Base-by-base conservation (phyloP, 768 basidiomycete genomes). In the Suillus paluster region DNA sequence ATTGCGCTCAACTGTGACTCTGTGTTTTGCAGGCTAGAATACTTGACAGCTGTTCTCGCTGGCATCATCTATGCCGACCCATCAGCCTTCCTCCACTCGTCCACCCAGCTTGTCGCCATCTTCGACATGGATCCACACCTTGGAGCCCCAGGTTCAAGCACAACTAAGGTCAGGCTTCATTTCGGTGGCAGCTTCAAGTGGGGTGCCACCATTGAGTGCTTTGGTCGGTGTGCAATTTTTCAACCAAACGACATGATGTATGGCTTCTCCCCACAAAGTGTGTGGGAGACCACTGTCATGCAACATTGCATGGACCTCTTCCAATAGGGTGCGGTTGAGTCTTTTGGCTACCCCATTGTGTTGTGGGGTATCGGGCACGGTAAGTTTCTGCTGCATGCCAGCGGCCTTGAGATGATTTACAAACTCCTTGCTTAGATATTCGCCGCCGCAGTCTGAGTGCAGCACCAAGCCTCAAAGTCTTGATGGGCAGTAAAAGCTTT, bases 321-420 rank as follows among this genome's bases (percentile, higher is more conserved):
- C 73, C 5, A 74, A 11, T 1, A 77, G 42, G 0, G 68, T 73
- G 2, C 75, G 63, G 38, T 77, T 80, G 23, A 74, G 68, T 4
- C 72, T 63, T 62, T 82, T 78, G 0, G 78, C 75, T 9, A 81
- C 61, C 14, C 80, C 76, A 58, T 80, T 80, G 61, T 79, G 73
- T 41, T 78, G 67, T 4, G 75, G 75, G 0, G 30, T 30, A 30
- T 30, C 30, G 6, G 3, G 30, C 4, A 30, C 30, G 30, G 30
- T 30, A 6, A 30, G 30, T 30, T 30, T 30, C 6, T 30, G 30
- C 6, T 30, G 3, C 6, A 6, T 30, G 3, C 30, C 30, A 21
- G 66, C 59, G 3, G 57, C 41, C 1, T 63, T 55, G 1, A 77
- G 64, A 30, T 66, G 65, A 0, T 52, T 25, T 11, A 58, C 66